phyloP scores from a whole-genome alignment of 2,329 filamentous ascomycete genomes.

The Colletotrichum incanum region DNA sequence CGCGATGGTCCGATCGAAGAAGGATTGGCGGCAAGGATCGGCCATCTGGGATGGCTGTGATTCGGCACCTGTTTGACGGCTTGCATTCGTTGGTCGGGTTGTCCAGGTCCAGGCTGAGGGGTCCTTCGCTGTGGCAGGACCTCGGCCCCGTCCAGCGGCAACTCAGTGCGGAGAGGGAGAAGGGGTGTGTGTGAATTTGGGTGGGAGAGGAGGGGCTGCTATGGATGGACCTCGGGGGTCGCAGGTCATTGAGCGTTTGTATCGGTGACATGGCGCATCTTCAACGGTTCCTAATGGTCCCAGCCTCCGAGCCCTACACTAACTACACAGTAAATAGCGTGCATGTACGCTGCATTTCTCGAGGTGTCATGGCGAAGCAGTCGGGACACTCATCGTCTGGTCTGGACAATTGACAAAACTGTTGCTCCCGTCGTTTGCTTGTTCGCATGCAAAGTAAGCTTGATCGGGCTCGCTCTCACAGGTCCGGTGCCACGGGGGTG shows the following conservation, averaged over 20 bases:
- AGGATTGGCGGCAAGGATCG: slow-evolving; percentile 39
- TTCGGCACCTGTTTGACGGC: slow-evolving; percentile 33
- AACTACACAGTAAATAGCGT: background rate
- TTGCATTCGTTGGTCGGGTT: slow-evolving; percentile 27
- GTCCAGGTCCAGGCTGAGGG: slow-evolving; percentile 30
- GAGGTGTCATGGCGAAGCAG: background rate
- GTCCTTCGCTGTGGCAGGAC: slow-evolving; percentile 11
- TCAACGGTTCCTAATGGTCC: background rate
- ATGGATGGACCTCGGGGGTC: background rate
- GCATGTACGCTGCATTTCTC: background rate
- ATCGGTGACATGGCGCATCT: background rate
- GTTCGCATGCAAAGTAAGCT: background rate
- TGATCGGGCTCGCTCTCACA: slow-evolving; percentile 8
- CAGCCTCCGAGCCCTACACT: background rate
- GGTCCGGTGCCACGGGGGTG: slow-evolving; percentile 12
- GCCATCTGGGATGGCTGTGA: slow-evolving; percentile 25
- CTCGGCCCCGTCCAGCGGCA: slow-evolving; percentile 29
- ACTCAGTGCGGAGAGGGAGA: background rate
- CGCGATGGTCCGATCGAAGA: slow-evolving; percentile 36
- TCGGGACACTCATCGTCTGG: background rate
- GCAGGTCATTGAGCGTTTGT: background rate
- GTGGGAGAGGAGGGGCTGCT: background rate
- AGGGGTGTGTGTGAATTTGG: no score
- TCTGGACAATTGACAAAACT: background rate
- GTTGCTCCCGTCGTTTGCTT: background rate